These are phyloP conservation scores for Dryadomyces quercivorus DNA, from an alignment of 2,329 filamentous ascomycete genomes.

Conservation along the genomic window DNA sequence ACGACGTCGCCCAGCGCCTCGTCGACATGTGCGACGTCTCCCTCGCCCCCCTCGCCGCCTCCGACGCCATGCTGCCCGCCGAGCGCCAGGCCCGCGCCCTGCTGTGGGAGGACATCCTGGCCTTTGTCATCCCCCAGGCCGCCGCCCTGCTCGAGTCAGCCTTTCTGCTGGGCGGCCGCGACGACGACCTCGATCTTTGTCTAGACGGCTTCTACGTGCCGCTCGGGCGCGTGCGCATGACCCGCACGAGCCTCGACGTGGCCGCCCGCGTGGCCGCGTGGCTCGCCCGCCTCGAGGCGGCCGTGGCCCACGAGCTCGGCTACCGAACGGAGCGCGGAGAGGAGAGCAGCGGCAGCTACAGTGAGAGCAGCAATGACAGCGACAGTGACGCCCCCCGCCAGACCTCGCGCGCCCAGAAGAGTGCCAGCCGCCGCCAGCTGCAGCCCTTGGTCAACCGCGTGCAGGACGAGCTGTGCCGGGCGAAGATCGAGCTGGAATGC, in stretches of 20 bases:
- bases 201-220: conserved; percentile 2
- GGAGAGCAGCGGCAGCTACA: not conserved
- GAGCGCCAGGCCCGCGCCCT: conserved; percentile 3
- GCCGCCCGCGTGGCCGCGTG: not conserved
- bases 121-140: conserved; percentile 6
- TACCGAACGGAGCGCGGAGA: conserved; percentile 6
- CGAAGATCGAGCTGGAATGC: conserved; percentile 3
- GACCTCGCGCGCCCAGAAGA: not conserved
- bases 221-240: not conserved
- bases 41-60: not conserved
- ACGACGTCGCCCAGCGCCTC: not conserved
- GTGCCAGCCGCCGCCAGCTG: conserved; percentile 2
- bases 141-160: conserved; percentile 4
- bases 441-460: conserved; percentile 4
- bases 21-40: not conserved
- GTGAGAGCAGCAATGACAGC: not conserved
- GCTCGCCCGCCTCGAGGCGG: conserved; percentile 7
- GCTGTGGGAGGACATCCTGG: conserved; percentile 6
- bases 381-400: not conserved
- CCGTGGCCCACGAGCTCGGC: conserved; percentile 8
- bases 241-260: not conserved
- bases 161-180: conserved; percentile 7
- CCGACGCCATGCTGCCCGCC: not conserved
- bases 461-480: conserved; percentile 7
- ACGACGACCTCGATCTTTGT: not conserved